Evolutionary conservation across 1,284 basidiomycete species (phyloP), one percentile per base, ranked within the genome.

Genomic region (Rhizopogon parksii): DNA sequence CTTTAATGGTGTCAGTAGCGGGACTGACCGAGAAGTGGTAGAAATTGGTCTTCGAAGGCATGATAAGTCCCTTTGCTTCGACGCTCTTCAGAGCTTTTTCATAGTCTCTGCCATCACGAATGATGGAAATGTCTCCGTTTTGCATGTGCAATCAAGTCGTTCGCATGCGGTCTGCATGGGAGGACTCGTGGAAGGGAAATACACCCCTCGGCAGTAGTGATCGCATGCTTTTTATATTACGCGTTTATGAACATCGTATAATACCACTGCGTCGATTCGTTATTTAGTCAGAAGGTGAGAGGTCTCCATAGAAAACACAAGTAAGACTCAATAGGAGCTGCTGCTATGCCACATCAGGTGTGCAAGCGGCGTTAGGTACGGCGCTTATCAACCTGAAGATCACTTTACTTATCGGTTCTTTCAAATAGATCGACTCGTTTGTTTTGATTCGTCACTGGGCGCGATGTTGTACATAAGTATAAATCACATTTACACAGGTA

Each of bases 121-220:
- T 52, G 40, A 60, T 56, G 30, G 73, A 69, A 32, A 74, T 63
- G 55, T 74, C 71, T 32, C 68, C 71, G 2, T 51, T 60, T 47
- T 71, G 67, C 71, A 73, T n/a, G 72, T 30, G 65, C 59, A 30
- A 73, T 53, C 59, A 71, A 64, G 55, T 72, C 69, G 53, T 73
- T 71, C 40, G 71, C 71, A 12, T 51, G 46, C 3, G 37, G 35
- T 56, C 25, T 19, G 58, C 43, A 47, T 47, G 39, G 11, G 9
- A 6, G 19, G 9, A 9, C 3, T 42, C 9, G 12, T 12, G 30
- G 30, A 27, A 14, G 42, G 27, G 17, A 19, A 8, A 24, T 36
- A 21, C 12, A 9, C 30, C 17, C 11, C 42, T 15, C 6, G 6
- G 47, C 9, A 19, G 4, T 5, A 8, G 2, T 30, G 27, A 25